Evolutionary conservation across 352 stramenopile genomes (phyloP).

Genomic region (Phytophthora pseudosyringae): DNA sequence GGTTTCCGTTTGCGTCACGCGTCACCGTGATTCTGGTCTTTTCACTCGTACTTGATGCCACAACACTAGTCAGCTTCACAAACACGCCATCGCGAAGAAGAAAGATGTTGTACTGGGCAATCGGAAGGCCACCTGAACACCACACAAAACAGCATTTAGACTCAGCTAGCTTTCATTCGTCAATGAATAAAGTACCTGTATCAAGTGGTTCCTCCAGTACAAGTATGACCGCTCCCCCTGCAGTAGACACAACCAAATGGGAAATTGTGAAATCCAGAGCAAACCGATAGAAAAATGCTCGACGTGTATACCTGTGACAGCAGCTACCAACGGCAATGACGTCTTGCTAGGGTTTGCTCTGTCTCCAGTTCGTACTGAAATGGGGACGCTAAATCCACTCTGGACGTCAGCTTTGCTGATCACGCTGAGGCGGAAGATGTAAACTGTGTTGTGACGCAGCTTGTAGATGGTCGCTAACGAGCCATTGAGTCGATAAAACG

Average conservation of each 20-base stretch:
- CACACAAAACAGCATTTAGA: conserved; percentile 2
- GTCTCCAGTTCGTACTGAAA: conserved; percentile 38
- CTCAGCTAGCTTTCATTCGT: not conserved
- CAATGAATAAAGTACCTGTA: conserved; percentile 35
- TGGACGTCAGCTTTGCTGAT: conserved; percentile 17
- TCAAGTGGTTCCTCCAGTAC: conserved; percentile 42
- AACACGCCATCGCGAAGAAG: conserved; percentile 21
- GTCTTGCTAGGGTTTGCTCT: conserved; percentile 43
- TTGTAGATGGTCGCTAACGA: conserved; percentile 45
- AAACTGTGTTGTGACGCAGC: conserved; percentile 50
- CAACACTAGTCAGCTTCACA: conserved; percentile 35
- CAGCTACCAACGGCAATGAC: conserved; percentile 36
- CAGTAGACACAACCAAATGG: not conserved
- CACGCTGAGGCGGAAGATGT: conserved; percentile 52
- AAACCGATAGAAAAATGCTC: not conserved
- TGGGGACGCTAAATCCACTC: conserved; percentile 37
- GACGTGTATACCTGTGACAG: conserved; percentile 43
- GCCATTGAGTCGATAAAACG: conserved; percentile 22
- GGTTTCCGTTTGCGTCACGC: conserved; percentile 14
- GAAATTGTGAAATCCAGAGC: not conserved
- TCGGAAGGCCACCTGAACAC: conserved; percentile 34
- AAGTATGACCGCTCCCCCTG: conserved; percentile 46
- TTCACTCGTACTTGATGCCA: conserved; percentile 19
- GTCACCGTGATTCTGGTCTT: conserved; percentile 25
- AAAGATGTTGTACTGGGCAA: conserved; percentile 45